A percentile compares a stretch with the other conserved stretches of the same genome.
phyloP scores from a whole-genome alignment of 2,329 filamentous ascomycete species.

The Calonectria naviculata region DNA sequence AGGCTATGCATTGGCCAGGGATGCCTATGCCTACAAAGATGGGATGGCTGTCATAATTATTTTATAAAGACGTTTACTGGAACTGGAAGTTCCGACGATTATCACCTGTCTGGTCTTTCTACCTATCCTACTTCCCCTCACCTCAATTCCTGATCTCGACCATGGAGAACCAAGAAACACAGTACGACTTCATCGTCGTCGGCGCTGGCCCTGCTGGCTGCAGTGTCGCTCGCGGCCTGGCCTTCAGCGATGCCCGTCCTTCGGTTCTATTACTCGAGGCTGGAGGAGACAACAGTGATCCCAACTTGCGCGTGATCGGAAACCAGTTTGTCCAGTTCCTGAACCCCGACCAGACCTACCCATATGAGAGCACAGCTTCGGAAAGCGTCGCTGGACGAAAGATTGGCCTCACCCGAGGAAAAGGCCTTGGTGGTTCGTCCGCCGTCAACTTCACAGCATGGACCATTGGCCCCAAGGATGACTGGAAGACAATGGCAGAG shows the following conservation, averaged over 20 bases:
- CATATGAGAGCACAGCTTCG: conserved; percentile 27
- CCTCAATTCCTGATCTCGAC: not conserved
- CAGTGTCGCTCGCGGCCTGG: conserved; percentile 23
- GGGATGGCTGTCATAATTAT: not conserved
- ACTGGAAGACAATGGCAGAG: conserved; percentile 26
- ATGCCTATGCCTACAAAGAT: not conserved
- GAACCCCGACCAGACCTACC: conserved; percentile 17
- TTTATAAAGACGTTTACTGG: conserved; percentile 2
- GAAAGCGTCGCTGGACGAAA: conserved; percentile 21
- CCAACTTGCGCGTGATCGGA: conserved; percentile 22
- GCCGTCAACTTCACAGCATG: conserved; percentile 30
- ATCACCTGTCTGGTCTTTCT: not conserved
- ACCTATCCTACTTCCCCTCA: not conserved
- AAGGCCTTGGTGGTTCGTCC: conserved; percentile 27
- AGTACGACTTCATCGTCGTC: conserved; percentile 31
- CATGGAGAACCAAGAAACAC: conserved; percentile 7
- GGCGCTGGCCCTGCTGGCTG: conserved; percentile 30
- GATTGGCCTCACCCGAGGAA: conserved; percentile 27
- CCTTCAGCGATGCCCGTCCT: conserved; percentile 16
- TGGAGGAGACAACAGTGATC: conserved; percentile 26
- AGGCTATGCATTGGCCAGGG: not conserved
- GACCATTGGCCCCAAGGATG: conserved; percentile 27
- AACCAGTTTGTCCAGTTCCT: conserved; percentile 29
- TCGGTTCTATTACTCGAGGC: conserved; percentile 26
- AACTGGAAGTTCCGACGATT: not conserved